Conservation (phyloP, 169 alveolate genomes). For the Eimeria zaria region DNA sequence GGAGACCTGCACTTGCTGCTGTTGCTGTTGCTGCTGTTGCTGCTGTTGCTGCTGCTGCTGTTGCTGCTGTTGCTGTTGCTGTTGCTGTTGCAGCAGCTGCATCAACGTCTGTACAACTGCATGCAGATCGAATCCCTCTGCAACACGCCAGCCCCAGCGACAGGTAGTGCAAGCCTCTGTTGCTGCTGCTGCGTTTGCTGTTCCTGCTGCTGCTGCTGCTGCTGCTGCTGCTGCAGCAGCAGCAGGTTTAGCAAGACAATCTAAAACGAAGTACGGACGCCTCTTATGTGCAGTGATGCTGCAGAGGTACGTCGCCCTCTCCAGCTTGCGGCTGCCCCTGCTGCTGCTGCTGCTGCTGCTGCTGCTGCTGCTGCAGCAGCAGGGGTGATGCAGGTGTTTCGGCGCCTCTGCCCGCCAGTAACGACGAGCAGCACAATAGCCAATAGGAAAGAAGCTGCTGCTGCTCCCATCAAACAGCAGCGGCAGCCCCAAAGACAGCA, state of each 20-base stretch:
- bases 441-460: constrained; percentile 34
- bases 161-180: constrained; percentile 11
- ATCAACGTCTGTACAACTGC: constrained; percentile 34
- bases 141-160: constrained; percentile 78
- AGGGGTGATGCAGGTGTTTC: background rate
- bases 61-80: constrained; percentile 10
- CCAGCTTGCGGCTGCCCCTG: background rate
- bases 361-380: constrained; percentile 57
- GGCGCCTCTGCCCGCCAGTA: constrained; percentile 50
- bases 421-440: constrained; percentile 65
- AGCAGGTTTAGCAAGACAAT: constrained; percentile 65
- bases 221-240: background rate
- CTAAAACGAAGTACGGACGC: constrained; percentile 49
- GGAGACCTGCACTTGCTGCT: background rate
- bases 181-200: constrained; percentile 2
- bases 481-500: constrained; percentile 52
- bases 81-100: constrained; percentile 27
- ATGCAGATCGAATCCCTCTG: constrained; percentile 70
- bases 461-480: constrained; percentile 71
- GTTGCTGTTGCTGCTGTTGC: no score
- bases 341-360: background rate
- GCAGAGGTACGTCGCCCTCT: constrained; percentile 76
- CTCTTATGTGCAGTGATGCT: constrained; percentile 45
- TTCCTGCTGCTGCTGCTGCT: background rate
- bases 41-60: no score